phyloP scores from a whole-genome alignment of 306 rosid genomes.

The Cyamopsis tetragonoloba region DNA sequence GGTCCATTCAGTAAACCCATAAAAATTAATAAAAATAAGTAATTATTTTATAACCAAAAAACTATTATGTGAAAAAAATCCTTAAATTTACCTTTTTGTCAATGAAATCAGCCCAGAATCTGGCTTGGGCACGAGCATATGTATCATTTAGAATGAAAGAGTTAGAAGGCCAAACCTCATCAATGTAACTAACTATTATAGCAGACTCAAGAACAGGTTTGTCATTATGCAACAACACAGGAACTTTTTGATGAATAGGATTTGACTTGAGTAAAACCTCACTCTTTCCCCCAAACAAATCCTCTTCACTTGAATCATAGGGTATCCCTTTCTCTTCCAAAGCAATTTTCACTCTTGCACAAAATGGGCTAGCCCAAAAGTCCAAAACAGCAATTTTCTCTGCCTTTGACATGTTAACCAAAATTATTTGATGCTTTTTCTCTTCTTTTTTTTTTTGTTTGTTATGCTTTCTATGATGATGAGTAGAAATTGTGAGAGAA shows the following conservation, averaged over 20 bases:
- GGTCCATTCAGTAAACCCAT: too few species aligned
- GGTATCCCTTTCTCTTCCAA: constrained; percentile 52
- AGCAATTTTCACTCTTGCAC: constrained; percentile 55
- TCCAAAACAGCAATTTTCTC: constrained; percentile 43
- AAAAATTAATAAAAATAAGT: too few species aligned
- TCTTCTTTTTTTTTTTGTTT: neutral
- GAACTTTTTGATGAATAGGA: constrained; percentile 61
- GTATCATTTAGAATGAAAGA: constrained; percentile 55
- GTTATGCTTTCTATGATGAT: constrained; percentile 1
- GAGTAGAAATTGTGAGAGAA: neutral
- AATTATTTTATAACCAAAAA: neutral
- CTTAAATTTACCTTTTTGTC: constrained; percentile 52
- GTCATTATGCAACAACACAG: constrained; percentile 54
- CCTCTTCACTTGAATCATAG: constrained; percentile 43
- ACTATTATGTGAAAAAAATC: too few species aligned
- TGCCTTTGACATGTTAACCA: constrained; percentile 42
- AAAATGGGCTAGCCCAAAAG: constrained; percentile 55
- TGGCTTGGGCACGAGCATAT: constrained; percentile 53
- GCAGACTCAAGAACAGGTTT: constrained; percentile 51
- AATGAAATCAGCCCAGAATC: constrained; percentile 59
- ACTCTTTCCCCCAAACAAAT: constrained; percentile 67
- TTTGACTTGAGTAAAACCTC: constrained; percentile 49
- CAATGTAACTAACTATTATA: constrained; percentile 45
- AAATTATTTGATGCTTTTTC: neutral
- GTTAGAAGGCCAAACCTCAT: constrained; percentile 51